These are phyloP conservation scores for Pythium dissimile DNA, from an alignment of 352 stramenopile genomes.

Conservation along the genomic window DNA sequence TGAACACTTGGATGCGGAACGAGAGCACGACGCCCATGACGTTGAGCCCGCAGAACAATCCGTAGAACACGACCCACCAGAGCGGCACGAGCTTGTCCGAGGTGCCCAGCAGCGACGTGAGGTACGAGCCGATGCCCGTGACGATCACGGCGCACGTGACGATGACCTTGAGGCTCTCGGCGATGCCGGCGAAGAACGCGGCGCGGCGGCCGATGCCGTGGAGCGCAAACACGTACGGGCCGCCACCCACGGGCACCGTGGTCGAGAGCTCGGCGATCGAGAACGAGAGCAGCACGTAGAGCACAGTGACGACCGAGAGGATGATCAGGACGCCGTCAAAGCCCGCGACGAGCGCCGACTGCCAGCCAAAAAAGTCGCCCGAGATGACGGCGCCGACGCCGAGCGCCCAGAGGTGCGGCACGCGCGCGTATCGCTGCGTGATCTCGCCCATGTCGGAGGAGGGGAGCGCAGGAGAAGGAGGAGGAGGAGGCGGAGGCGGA, in stretches of 20 bases:
- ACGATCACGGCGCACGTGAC: slow-evolving; percentile 43
- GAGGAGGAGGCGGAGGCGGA: background rate
- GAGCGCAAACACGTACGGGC: slow-evolving; percentile 65
- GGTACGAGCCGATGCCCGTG: slow-evolving; percentile 55
- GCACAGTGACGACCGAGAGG: slow-evolving; percentile 51
- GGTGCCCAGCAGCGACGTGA: slow-evolving; percentile 49
- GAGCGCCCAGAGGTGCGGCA: slow-evolving; percentile 62
- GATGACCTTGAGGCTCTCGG: slow-evolving; percentile 66
- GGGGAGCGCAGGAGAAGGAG: background rate
- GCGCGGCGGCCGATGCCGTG: slow-evolving; percentile 47
- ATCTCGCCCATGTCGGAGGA: slow-evolving; percentile 15
- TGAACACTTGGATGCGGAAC: slow-evolving; percentile 59
- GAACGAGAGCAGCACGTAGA: slow-evolving; percentile 70
- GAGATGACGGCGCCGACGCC: slow-evolving; percentile 64
- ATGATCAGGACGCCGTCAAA: slow-evolving; percentile 64
- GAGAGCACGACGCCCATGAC: slow-evolving; percentile 51
- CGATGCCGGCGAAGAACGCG: slow-evolving; percentile 59
- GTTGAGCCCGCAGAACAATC: slow-evolving; percentile 62
- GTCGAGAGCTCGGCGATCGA: slow-evolving; percentile 72
- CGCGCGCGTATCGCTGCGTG: slow-evolving; percentile 53
- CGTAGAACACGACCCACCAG: slow-evolving; percentile 55
- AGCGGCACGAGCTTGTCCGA: slow-evolving; percentile 33
- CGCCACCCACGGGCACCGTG: slow-evolving; percentile 50
- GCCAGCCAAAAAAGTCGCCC: slow-evolving; percentile 75
- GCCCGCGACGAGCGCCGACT: slow-evolving; percentile 53